These are phyloP conservation scores for Chrysosporium keratinophilum DNA, from an alignment of 2,329 filamentous ascomycete genomes.

Conservation along the genomic window DNA sequence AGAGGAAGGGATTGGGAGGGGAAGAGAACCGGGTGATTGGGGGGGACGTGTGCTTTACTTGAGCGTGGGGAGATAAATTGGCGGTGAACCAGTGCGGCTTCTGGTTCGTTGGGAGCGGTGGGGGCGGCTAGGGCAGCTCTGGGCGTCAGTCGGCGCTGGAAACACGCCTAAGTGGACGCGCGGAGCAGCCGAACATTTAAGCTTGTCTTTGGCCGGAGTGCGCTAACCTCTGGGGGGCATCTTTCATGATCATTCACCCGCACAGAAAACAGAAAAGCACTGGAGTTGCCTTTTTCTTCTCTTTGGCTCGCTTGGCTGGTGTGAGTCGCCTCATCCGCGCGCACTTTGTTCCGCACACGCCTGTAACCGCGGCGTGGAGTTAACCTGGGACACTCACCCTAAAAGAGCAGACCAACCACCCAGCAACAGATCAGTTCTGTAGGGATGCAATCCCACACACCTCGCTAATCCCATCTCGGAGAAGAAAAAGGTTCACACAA, in stretches of 20 bases:
- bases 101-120: slow-evolving; percentile 32
- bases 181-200: slow-evolving; percentile 7
- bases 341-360: no score
- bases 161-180: slow-evolving; percentile 9
- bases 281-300: no score
- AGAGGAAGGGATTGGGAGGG: slow-evolving; percentile 3
- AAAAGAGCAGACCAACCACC: no score
- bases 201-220: neutral
- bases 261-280: no score
- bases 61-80: slow-evolving; percentile 27
- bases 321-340: no score
- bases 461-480: slow-evolving; percentile 3
- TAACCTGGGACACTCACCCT: no score
- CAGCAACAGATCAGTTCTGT: no score
- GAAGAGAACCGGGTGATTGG: slow-evolving; percentile 3
- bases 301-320: no score
- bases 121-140: slow-evolving; percentile 18
- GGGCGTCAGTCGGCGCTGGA: slow-evolving; percentile 6
- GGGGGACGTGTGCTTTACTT: slow-evolving; percentile 18
- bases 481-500: slow-evolving; percentile 4
- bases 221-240: neutral
- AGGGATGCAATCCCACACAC: neutral
- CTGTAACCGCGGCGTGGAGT: no score
- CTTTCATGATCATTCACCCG: no score
- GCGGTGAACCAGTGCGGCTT: slow-evolving; percentile 32